Conservation (phyloP, 192 early-diverging fungal species). For the Dissophora ornata region DNA sequence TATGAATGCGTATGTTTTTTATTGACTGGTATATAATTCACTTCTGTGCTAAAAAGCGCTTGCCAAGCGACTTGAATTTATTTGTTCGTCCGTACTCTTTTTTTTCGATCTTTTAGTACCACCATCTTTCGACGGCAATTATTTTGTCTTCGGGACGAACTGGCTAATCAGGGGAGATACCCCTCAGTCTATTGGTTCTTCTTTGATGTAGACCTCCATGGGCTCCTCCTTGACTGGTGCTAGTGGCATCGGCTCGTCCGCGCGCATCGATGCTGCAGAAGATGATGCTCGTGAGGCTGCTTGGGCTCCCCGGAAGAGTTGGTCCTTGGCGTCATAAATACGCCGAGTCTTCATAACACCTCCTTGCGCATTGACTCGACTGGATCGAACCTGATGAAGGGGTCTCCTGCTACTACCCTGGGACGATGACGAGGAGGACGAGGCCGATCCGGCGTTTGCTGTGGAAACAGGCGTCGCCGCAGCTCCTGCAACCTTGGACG, state of each 20-base stretch:
- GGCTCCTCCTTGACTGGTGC: constrained; percentile 47
- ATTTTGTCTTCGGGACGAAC: constrained; percentile 27
- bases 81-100: constrained; percentile 41
- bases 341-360: constrained; percentile 37
- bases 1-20: no score
- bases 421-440: neutral
- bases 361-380: constrained; percentile 35
- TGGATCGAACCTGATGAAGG: constrained; percentile 11
- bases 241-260: constrained; percentile 19
- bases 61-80: constrained; percentile 1
- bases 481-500: constrained; percentile 17
- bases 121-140: neutral
- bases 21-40: constrained; percentile 8
- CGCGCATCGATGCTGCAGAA: neutral
- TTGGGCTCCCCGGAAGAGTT: constrained; percentile 5
- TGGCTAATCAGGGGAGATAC: neutral
- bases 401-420: neutral
- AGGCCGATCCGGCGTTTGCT: neutral
- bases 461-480: constrained; percentile 19
- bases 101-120: constrained; percentile 26
- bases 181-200: constrained; percentile 46
- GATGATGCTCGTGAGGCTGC: constrained; percentile 5
- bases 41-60: no score
- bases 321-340: constrained; percentile 28
- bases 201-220: constrained; percentile 49